Evolutionary conservation across 1,284 basidiomycete species (phyloP).

Genomic region (Testicularia cyperi): DNA sequence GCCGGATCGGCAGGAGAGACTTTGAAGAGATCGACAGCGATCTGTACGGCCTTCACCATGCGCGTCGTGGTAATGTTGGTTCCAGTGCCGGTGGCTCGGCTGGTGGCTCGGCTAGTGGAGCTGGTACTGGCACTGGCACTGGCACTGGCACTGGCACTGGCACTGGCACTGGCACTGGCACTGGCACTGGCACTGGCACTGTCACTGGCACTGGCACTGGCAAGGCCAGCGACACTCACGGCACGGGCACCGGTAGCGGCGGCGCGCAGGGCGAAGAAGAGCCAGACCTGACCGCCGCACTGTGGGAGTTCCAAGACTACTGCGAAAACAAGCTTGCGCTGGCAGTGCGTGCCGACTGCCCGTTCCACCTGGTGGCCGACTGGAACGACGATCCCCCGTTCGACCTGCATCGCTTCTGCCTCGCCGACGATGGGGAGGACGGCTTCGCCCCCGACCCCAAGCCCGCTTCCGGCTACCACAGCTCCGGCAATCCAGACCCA

Average conservation of each 20-base stretch:
- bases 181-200: too few species aligned
- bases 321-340: slow-evolving; percentile 37
- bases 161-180: too few species aligned
- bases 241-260: too few species aligned
- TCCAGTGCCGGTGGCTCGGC: too few species aligned
- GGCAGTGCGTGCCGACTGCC: slow-evolving; percentile 27
- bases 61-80: neutral
- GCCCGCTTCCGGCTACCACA: too few species aligned
- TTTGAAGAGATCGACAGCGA: too few species aligned
- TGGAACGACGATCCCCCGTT: slow-evolving; percentile 35
- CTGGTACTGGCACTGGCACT: too few species aligned
- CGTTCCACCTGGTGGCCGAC: slow-evolving; percentile 14
- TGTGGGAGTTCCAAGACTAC: slow-evolving; percentile 30
- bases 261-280: too few species aligned
- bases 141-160: too few species aligned
- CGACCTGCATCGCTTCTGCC: slow-evolving; percentile 28
- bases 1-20: neutral
- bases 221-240: too few species aligned
- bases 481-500: neutral
- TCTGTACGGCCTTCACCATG: neutral
- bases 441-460: neutral
- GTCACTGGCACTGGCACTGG: too few species aligned
- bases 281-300: slow-evolving; percentile 10
- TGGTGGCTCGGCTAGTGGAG: too few species aligned
- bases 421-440: neutral